Conservation (phyloP, 1,284 basidiomycete species). For the Entoloma clypeatum region DNA sequence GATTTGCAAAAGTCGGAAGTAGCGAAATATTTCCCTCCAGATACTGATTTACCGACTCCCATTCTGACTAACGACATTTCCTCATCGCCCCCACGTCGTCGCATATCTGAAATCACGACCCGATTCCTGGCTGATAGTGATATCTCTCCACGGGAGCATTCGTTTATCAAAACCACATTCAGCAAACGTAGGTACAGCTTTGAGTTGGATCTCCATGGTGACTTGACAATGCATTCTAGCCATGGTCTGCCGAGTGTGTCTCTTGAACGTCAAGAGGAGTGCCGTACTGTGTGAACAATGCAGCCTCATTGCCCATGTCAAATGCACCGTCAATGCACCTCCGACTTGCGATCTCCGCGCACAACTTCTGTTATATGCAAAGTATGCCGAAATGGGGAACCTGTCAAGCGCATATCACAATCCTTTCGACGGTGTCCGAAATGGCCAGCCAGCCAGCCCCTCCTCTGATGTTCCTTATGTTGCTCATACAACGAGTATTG, state of each 20-base stretch:
- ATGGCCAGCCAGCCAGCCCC: constrained; percentile 41
- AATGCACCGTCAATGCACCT: constrained; percentile 72
- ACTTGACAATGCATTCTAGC: constrained; percentile 45
- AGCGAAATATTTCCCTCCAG: constrained; percentile 50
- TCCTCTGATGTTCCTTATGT: constrained; percentile 53
- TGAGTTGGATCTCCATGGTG: constrained; percentile 21
- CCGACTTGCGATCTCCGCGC: constrained; percentile 81
- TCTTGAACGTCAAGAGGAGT: constrained; percentile 76
- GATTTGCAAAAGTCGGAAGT: constrained; percentile 74
- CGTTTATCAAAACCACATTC: constrained; percentile 90
- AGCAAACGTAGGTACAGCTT: constrained; percentile 68
- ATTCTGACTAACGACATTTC: no score
- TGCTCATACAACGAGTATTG: constrained; percentile 47
- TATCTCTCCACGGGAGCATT: constrained; percentile 65
- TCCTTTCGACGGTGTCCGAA: constrained; percentile 44
- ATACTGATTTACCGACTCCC: constrained; percentile 50
- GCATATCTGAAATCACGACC: constrained; percentile 39
- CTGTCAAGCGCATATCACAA: constrained; percentile 48
- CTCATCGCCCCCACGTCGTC: constrained; percentile 32
- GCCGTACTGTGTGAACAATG: constrained; percentile 89
- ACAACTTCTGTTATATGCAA: constrained; percentile 66
- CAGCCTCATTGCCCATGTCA: constrained; percentile 82
- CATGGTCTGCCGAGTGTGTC: constrained; percentile 84
- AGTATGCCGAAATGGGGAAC: constrained; percentile 65
- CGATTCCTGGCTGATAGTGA: constrained; percentile 43